These are phyloP conservation scores for Penicillium coffeae DNA, from an alignment of 495 filamentous ascomycete species.

Conservation along the genomic window DNA sequence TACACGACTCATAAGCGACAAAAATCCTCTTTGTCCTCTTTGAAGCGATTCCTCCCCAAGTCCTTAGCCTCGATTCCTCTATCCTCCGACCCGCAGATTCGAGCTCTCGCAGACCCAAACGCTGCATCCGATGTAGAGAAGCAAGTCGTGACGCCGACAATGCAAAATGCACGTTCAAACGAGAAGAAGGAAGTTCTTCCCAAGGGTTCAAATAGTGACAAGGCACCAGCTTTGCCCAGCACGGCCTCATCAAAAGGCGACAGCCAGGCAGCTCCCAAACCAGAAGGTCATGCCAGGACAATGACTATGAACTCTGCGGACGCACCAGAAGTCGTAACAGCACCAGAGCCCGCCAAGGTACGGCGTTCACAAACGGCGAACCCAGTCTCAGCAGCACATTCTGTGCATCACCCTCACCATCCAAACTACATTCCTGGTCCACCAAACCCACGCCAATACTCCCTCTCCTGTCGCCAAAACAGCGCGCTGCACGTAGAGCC, in stretches of 20 bases:
- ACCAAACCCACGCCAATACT: slow-evolving; percentile 12
- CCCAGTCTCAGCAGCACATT: slow-evolving; percentile 5
- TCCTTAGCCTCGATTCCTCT: slow-evolving; percentile 31
- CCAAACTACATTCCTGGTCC: slow-evolving; percentile 22
- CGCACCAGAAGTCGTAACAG: slow-evolving; percentile 36
- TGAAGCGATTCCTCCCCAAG: slow-evolving; percentile 38
- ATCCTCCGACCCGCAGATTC: slow-evolving; percentile 42
- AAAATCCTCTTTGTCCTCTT: slow-evolving; percentile 39
- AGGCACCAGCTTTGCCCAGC: neutral
- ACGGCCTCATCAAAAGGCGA: neutral
- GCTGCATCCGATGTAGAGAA: slow-evolving; percentile 29
- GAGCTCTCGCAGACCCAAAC: slow-evolving; percentile 34
- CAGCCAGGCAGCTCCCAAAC: neutral
- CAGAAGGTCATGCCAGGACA: slow-evolving; percentile 20
- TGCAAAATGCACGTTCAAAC: neutral
- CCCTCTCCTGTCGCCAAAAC: slow-evolving; percentile 16
- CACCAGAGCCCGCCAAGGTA: slow-evolving; percentile 22
- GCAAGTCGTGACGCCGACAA: slow-evolving; percentile 20
- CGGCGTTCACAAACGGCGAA: slow-evolving; percentile 29
- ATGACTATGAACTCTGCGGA: slow-evolving; percentile 40
- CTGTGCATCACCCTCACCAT: slow-evolving; percentile 29
- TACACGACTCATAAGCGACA: slow-evolving; percentile 24
- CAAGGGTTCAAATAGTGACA: no score
- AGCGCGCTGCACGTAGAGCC: slow-evolving; percentile 3
- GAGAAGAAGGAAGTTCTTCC: neutral